These are phyloP conservation scores for Cladosporium sp. DNA, from an alignment of 2,329 filamentous ascomycete genomes.

Conservation along the genomic window DNA sequence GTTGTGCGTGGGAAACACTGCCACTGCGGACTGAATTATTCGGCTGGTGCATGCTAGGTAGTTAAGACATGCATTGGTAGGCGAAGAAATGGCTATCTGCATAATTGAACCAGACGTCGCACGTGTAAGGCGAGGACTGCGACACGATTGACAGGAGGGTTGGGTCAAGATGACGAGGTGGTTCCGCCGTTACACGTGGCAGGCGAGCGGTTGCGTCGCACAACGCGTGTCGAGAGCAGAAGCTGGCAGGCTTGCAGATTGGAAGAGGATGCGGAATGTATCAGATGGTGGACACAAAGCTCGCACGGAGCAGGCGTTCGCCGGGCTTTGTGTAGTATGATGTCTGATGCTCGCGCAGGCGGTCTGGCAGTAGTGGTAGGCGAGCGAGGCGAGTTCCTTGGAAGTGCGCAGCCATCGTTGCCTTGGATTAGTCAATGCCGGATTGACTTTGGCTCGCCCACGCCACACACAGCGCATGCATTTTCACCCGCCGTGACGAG, in stretches of 20 bases:
- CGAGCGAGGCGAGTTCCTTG: not conserved
- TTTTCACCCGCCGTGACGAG: not conserved
- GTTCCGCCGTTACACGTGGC: constrained; percentile 1
- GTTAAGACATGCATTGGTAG: not conserved
- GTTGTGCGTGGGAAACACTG: not conserved
- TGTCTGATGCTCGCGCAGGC: not conserved
- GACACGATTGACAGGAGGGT: not conserved
- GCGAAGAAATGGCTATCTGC: not conserved
- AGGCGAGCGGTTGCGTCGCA: not conserved
- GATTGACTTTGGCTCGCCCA: not conserved
- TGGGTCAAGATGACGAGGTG: not conserved
- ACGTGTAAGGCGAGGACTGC: not conserved
- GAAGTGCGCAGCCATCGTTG: not conserved
- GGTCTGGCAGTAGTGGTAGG: not conserved
- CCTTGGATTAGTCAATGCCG: no score
- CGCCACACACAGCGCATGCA: not conserved
- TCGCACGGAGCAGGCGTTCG: not conserved
- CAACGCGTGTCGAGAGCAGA: not conserved
- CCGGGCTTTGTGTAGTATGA: not conserved
- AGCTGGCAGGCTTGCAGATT: not conserved
- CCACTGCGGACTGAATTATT: not conserved
- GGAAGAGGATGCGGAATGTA: not conserved
- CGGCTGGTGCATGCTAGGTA: not conserved
- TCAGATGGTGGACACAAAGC: not conserved
- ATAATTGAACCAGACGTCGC: not conserved